Conservation (phyloP, 2,329 filamentous ascomycete genomes). For the Colletotrichum chlorophyti region DNA sequence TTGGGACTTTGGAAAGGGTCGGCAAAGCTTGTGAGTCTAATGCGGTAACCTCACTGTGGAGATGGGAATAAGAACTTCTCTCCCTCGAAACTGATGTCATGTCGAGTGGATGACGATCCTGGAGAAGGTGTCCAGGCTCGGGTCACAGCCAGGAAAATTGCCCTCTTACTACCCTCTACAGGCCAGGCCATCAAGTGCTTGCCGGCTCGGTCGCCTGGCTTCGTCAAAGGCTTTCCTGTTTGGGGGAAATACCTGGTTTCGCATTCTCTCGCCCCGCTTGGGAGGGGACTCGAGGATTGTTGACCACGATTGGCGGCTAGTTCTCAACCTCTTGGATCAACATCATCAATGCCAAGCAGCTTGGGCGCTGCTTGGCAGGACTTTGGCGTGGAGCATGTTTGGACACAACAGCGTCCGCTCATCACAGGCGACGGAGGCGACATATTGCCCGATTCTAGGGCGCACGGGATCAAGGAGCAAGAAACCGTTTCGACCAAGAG, state of each 20-base stretch:
- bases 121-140: no score
- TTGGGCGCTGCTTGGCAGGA: not conserved
- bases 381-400: not conserved
- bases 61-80: no score
- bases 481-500: not conserved
- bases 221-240: not conserved
- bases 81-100: slow-evolving; percentile 14
- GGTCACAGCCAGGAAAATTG: no score
- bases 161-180: no score
- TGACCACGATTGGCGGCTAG: not conserved
- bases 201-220: no score
- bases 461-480: not conserved
- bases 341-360: not conserved
- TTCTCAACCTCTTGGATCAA: not conserved
- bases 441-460: not conserved
- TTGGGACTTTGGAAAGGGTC: no score
- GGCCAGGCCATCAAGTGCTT: no score
- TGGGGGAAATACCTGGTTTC: no score
- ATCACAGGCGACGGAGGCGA: not conserved
- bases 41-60: no score
- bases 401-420: not conserved
- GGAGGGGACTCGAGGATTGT: no score
- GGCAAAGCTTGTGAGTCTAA: no score
- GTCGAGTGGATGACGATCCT: not conserved
- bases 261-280: no score